phyloP scores from a whole-genome alignment of 139 green algal genomes.

The Desmodesmus armatus region DNA sequence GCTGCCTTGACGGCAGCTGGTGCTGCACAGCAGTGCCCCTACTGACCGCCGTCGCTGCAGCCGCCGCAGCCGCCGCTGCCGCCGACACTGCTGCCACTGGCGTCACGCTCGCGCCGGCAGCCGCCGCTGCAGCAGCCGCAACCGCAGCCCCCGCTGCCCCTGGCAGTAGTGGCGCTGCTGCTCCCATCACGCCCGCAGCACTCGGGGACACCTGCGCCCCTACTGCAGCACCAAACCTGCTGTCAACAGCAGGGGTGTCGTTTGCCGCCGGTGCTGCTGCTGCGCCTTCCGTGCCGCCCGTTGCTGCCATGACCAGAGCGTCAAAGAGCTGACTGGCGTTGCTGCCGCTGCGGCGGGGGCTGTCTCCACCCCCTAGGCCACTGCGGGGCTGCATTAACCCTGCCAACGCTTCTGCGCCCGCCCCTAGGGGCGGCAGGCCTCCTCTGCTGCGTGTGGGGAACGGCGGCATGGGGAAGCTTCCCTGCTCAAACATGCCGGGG shows the following conservation, averaged over 20 bases:
- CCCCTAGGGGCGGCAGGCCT: conserved; percentile 1
- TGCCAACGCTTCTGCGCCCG: conserved; percentile 38
- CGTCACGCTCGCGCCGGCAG: background rate
- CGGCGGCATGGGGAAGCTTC: conserved; percentile 22
- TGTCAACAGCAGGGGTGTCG: conserved; percentile 69
- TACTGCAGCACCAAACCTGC: conserved; percentile 19
- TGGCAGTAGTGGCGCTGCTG: background rate
- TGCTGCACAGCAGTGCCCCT: conserved; percentile 20
- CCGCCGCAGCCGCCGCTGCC: conserved; percentile 22
- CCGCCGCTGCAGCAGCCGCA: conserved; percentile 1
- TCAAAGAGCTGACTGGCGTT: conserved; percentile 80
- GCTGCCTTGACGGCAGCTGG: conserved; percentile 53
- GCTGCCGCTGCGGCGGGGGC: conserved; percentile 53
- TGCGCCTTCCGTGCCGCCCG: conserved; percentile 55
- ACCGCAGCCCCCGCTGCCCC: no score
- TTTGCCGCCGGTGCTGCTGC: conserved; percentile 44
- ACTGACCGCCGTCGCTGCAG: conserved; percentile 11
- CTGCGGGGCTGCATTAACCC: conserved; percentile 15
- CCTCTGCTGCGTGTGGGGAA: conserved; percentile 11
- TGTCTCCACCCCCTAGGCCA: conserved; percentile 28
- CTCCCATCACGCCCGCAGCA: background rate
- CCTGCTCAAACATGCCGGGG: conserved; percentile 15
- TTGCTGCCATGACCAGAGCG: conserved; percentile 85
- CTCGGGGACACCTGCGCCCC: no score
- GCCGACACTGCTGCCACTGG: background rate